Base-by-base conservation (phyloP, 352 stramenopile species). In the Peronospora belbahrii region DNA sequence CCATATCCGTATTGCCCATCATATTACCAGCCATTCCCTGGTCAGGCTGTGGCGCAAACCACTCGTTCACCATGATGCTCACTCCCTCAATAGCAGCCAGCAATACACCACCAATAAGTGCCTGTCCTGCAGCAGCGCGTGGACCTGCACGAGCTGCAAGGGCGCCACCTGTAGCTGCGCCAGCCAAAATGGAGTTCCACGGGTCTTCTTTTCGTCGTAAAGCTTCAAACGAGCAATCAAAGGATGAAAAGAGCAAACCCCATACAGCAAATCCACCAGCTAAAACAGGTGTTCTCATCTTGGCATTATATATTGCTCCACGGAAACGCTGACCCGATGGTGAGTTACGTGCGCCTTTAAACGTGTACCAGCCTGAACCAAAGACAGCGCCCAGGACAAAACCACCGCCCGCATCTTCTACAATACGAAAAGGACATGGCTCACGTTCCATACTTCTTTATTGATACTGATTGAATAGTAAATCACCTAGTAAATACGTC, bases 181-280 rank as follows among this genome's bases (percentile, higher is more conserved):
- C 97, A 22, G 88, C 92, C 28, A 98, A 65, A 51, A 99, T 99
- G n/a, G 94, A 97, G 68, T 99, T 99, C 95, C 96, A 99, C 31
- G 96, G 94, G 81, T 99, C 97, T 80, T 99, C 96, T 74, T 97
- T 98, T 71, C 96, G 90, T 66, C 97, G 88, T 46, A 99, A 68
- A 23, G 92, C 89, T 40, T 96, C 96, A 31, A 99, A 87, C 18
- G 85, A 95, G 70, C 96, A 99, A 74, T 99, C 96, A 56, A 95
- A 99, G 30, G 85, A 94, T 22, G 96, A 97, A 75, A 99, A 99
- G 5, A 98, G 72, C 49, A 97, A 74, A 33, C 96, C 96, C 96
- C 96, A 99, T 17, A 97, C 87, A 1, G 90, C 90, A 49, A 97
- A 97, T 36, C 85, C 90, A 28, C 86, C 86, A 4, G 81, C 94